Evolutionary conservation across 495 filamentous ascomycete genomes (phyloP), one percentile per base, ranked within the genome.

Genomic region (Aspergillus indologenus): DNA sequence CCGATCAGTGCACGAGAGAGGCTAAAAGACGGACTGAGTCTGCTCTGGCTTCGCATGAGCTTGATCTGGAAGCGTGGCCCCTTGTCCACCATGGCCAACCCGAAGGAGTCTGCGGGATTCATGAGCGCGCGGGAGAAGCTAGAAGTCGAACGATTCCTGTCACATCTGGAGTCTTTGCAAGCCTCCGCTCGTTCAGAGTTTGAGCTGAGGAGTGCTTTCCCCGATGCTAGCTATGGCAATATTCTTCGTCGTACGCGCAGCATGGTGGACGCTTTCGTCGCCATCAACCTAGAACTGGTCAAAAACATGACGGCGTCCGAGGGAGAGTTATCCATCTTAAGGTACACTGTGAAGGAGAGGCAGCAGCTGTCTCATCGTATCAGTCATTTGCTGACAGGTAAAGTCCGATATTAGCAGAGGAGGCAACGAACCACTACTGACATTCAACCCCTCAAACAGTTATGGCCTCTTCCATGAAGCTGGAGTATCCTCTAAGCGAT

Each of bases 1-100:
- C 93, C 94, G 11, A 92, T 97, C 62, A 91, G 89, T 20, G 94
- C 92, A 2, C 80, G 95, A 42, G 75, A 78, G 43, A 93, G 95
- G 70, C 82, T 97, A 66, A 91, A 96, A 68, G 84, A 92, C 56
- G 92, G 91, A 14, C 78, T 96, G 26, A 88, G 87, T 56, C 76
- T 95, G 26, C 79, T 98, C 12, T 96, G 93, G 85, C 80, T 98
- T 15, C 87, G 92, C 40, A 91, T 98, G 89, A 89, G 88, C n/a
- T 78, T 98, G 18, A 89, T 97, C 56, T 98, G 94, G 94, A 92
- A 90, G 68, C 85, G 90, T n/a, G 92, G 94, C n/a, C 94, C 94
- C 0, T 77, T 98, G 17, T 86, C 88, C 1, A 83, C 82, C 15
- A 82, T 95, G 26, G 79, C 90, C 1, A 79, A 83, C 42, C 61